phyloP scores from a whole-genome alignment of 2,329 filamentous ascomycete genomes.

The Phialophora verrucosa region DNA sequence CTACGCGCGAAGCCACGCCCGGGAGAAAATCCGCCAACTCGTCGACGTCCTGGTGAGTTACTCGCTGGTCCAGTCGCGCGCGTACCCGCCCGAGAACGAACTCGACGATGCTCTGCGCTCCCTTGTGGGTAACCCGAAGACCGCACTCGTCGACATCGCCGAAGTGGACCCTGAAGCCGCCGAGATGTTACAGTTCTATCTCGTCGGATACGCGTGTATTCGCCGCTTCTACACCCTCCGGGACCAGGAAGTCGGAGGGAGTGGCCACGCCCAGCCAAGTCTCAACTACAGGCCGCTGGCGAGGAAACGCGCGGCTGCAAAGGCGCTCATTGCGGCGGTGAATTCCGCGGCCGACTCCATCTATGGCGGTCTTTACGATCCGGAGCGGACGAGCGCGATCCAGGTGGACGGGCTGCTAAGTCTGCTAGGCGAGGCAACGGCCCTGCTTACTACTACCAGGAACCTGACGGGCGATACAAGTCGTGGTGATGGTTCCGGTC shows the following conservation, averaged over 20 bases:
- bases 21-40: slow-evolving; percentile 80
- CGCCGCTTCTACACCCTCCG: slow-evolving; percentile 89
- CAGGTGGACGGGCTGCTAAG: slow-evolving; percentile 85
- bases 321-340: slow-evolving; percentile 80
- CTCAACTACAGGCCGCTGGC: slow-evolving; percentile 55
- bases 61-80: slow-evolving; percentile 82
- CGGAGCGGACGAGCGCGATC: slow-evolving; percentile 78
- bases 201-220: slow-evolving; percentile 90
- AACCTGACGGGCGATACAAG: slow-evolving; percentile 43
- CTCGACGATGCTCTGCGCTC: slow-evolving; percentile 74
- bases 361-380: slow-evolving; percentile 86
- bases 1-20: slow-evolving; percentile 82
- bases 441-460: slow-evolving; percentile 66
- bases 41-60: slow-evolving; percentile 86
- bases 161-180: slow-evolving; percentile 80
- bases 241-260: slow-evolving; percentile 63
- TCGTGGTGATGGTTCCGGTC: neutral
- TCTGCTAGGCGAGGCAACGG: slow-evolving; percentile 80
- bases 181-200: slow-evolving; percentile 78
- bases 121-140: slow-evolving; percentile 73
- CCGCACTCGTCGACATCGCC: slow-evolving; percentile 73
- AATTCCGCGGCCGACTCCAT: slow-evolving; percentile 88
- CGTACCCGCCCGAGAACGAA: slow-evolving; percentile 73
- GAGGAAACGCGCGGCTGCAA: slow-evolving; percentile 71
- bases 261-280: slow-evolving; percentile 1